These are phyloP conservation scores for Yamagishiella unicocca DNA, from an alignment of 139 green algal genomes.

Conservation along the genomic window DNA sequence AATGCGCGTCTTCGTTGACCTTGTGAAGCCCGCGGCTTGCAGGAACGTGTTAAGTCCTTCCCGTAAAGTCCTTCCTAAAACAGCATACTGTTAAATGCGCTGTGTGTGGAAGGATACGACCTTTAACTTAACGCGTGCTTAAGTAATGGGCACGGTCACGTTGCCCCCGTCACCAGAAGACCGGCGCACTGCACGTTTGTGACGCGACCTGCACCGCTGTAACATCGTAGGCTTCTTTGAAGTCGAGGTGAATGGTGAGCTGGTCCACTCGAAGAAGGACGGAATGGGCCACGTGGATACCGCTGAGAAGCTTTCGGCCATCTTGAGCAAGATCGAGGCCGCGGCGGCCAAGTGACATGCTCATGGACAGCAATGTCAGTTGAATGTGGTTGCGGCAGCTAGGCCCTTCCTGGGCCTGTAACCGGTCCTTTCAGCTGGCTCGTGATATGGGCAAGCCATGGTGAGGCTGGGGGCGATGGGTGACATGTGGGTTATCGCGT, in stretches of 20 bases:
- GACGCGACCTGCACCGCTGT: too few relatives aligned
- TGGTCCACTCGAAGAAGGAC: constrained; percentile 39
- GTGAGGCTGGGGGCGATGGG: background rate
- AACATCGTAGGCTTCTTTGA: constrained; percentile 26
- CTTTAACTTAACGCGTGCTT: too few relatives aligned
- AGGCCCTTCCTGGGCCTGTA: background rate
- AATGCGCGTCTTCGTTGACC: too few relatives aligned
- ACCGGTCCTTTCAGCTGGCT: too few relatives aligned
- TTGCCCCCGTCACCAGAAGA: too few relatives aligned
- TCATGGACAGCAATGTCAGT: background rate
- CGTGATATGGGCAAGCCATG: background rate
- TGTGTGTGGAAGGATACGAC: too few relatives aligned
- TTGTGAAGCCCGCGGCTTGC: too few relatives aligned
- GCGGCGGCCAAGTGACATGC: background rate
- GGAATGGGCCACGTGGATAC: constrained; percentile 9
- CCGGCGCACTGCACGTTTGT: too few relatives aligned
- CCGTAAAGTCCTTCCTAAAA: too few relatives aligned
- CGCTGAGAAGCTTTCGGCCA: background rate
- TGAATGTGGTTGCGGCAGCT: background rate
- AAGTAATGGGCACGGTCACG: too few relatives aligned
- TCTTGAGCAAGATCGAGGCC: constrained; percentile 8
- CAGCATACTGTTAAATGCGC: too few relatives aligned
- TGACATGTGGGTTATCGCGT: background rate
- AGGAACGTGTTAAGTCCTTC: too few relatives aligned
- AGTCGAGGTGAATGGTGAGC: constrained; percentile 31